Evolutionary conservation across 495 filamentous ascomycete genomes (phyloP).

Genomic region (Mytilinidion resinicola): DNA sequence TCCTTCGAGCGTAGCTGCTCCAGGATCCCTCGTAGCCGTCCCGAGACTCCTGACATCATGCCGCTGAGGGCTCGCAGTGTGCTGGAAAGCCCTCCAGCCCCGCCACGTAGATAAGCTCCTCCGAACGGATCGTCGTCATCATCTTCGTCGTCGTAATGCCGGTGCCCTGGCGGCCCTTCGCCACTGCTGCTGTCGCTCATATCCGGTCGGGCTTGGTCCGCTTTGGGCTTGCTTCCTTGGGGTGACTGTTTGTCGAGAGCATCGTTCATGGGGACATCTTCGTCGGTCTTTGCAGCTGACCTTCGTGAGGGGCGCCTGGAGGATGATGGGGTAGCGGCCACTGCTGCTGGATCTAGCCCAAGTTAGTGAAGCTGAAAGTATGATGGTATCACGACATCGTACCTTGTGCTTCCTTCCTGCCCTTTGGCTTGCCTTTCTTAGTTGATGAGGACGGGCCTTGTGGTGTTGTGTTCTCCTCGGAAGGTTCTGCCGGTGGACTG

Average conservation of each 20-base stretch:
- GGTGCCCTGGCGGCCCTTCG: conserved; percentile 47
- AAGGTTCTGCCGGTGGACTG: conserved; percentile 32
- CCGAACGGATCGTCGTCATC: conserved; percentile 77
- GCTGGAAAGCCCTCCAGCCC: conserved; percentile 62
- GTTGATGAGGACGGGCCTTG: conserved; percentile 42
- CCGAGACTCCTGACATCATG: conserved; percentile 79
- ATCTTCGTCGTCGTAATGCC: conserved; percentile 58
- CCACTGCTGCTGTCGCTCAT: conserved; percentile 45
- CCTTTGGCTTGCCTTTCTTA: conserved; percentile 14
- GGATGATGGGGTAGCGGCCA: conserved; percentile 26
- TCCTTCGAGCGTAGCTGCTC: conserved; percentile 79
- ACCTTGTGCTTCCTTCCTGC: conserved; percentile 20
- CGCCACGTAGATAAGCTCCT: conserved; percentile 52
- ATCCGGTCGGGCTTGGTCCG: conserved; percentile 37
- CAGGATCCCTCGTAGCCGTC: conserved; percentile 76
- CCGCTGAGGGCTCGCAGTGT: conserved; percentile 82
- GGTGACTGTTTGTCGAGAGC: conserved; percentile 45
- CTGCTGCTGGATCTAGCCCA: conserved; percentile 7
- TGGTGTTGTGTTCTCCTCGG: conserved; percentile 36
- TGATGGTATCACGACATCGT: conserved; percentile 2
- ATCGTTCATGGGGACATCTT: conserved; percentile 45
- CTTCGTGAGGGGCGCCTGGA: conserved; percentile 48
- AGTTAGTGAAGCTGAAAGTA: conserved; percentile 2
- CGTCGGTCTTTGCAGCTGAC: conserved; percentile 26
- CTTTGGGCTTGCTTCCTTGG: conserved; percentile 32